phyloP scores from a whole-genome alignment of 2,329 filamentous ascomycete species.

The Fusarium sp. region DNA sequence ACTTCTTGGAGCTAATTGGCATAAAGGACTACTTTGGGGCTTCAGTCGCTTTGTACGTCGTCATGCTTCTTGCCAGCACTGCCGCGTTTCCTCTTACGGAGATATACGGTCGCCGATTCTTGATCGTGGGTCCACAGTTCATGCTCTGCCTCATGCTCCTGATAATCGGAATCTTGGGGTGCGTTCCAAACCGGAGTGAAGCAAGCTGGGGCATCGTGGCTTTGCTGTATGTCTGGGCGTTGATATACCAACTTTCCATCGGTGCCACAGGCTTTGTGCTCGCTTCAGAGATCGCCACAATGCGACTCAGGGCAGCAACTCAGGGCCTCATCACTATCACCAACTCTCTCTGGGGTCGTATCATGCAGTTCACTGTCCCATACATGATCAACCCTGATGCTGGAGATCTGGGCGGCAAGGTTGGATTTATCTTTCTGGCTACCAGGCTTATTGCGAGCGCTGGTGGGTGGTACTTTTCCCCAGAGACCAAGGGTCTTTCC shows the following conservation, averaged over 20 bases:
- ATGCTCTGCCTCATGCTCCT: conserved; percentile 45
- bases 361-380: conserved; percentile 50
- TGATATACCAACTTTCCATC: conserved; percentile 53
- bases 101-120: conserved; percentile 47
- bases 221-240: conserved; percentile 49
- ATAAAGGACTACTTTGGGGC: conserved; percentile 50
- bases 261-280: conserved; percentile 53
- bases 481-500: conserved; percentile 32
- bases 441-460: conserved; percentile 23
- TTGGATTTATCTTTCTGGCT: conserved; percentile 44
- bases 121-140: conserved; percentile 46
- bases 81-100: conserved; percentile 51
- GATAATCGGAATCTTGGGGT: conserved; percentile 50
- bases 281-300: conserved; percentile 51
- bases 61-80: conserved; percentile 50
- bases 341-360: conserved; percentile 45
- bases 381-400: conserved; percentile 50
- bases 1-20: conserved; percentile 49
- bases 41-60: conserved; percentile 50
- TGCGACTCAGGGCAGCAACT: conserved; percentile 47
- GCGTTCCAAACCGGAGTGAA: conserved; percentile 32
- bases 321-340: conserved; percentile 48
- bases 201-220: conserved; percentile 47
- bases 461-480: conserved; percentile 34
- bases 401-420: conserved; percentile 44